Conservation (phyloP, 441 rosid species). For the Macaranga tanarius region DNA sequence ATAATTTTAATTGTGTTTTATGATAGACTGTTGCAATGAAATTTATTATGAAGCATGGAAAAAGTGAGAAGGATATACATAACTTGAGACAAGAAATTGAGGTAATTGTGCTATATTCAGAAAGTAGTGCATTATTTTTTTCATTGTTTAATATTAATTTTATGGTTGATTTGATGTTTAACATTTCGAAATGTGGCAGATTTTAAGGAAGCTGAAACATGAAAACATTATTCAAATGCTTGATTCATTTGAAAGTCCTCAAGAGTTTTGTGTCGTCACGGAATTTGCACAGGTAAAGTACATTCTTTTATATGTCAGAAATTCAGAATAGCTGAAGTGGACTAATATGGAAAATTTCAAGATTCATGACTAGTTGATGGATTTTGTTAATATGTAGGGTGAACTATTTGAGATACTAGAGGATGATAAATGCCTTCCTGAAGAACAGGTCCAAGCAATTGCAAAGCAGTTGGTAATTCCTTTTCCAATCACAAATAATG, state of each 20-base stretch:
- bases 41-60: conserved; percentile 94
- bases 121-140: not conserved
- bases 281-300: conserved; percentile 87
- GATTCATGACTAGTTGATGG: conserved; percentile 18
- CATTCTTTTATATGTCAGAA: too few species aligned
- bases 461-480: conserved; percentile 88
- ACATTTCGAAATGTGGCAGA: conserved; percentile 45
- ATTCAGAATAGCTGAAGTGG: conserved; percentile 1
- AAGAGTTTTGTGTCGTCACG: conserved; percentile 96
- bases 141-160: not conserved
- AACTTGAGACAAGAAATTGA: conserved; percentile 95
- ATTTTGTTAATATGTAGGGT: conserved; percentile 50
- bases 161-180: conserved; percentile 8
- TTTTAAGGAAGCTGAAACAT: conserved; percentile 91
- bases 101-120: conserved; percentile 34
- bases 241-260: conserved; percentile 90
- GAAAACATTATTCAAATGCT: conserved; percentile 95
- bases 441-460: conserved; percentile 97
- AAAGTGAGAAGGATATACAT: conserved; percentile 88
- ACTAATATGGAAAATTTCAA: not conserved
- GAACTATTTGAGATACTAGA: conserved; percentile 95
- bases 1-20: conserved; percentile 16
- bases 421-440: conserved; percentile 97
- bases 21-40: conserved; percentile 96
- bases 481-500: not conserved